Evolutionary conservation across 2,329 filamentous ascomycete species (phyloP).

Genomic region (Curvularia verruculosa): DNA sequence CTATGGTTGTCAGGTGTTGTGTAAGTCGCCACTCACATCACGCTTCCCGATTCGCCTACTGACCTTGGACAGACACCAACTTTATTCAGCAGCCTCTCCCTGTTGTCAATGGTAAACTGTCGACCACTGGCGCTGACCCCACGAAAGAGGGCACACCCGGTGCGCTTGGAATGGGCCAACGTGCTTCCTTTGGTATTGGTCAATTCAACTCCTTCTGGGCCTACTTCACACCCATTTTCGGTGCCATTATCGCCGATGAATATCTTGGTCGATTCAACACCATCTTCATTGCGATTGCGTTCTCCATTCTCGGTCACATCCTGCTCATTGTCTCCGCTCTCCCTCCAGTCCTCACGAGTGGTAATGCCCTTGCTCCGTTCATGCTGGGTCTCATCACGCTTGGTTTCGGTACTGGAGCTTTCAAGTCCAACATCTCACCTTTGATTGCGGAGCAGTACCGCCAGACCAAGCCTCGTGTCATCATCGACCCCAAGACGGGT

Average conservation of each 20-base stretch:
- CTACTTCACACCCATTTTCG: conserved; percentile 54
- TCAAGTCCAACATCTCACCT: conserved; percentile 61
- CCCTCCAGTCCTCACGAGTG: conserved; percentile 54
- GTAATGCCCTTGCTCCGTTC: conserved; percentile 57
- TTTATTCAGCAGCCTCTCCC: conserved; percentile 48
- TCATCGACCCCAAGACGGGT: conserved; percentile 60
- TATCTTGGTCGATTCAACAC: conserved; percentile 68
- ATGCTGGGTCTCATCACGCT: conserved; percentile 58
- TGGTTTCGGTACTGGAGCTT: conserved; percentile 55
- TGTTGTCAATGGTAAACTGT: conserved; percentile 42
- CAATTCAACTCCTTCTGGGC: conserved; percentile 51
- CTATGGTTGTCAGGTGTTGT: conserved; percentile 73
- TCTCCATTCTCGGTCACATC: conserved; percentile 60
- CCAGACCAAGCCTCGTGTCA: conserved; percentile 63
- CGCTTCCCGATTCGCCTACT: conserved; percentile 1
- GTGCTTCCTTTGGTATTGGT: conserved; percentile 45
- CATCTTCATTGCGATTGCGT: conserved; percentile 58
- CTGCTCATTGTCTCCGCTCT: conserved; percentile 61
- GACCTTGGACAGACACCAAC: conserved; percentile 43
- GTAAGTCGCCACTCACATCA: conserved; percentile 49
- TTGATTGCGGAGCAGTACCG: conserved; percentile 74
- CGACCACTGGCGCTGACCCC: conserved; percentile 41
- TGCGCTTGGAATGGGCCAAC: conserved; percentile 46
- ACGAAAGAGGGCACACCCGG: conserved; percentile 41
- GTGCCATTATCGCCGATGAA: conserved; percentile 63